Evolutionary conservation across 441 rosid genomes (phyloP), one percentile per base, ranked within the genome.

Genomic region (Codiaeum variegatum): DNA sequence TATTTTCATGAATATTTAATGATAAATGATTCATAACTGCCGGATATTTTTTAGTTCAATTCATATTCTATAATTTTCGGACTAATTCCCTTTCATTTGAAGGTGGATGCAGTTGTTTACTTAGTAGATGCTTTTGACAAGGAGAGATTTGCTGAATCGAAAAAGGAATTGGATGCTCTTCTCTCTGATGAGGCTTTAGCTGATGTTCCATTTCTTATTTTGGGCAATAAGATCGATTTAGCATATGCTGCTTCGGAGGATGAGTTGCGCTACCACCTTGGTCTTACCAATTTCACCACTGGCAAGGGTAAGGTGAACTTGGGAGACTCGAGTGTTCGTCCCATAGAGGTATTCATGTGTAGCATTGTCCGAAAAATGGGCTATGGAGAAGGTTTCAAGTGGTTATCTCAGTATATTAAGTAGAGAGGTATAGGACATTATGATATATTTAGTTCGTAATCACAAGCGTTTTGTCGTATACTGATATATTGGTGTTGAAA

Each of bases 41-140:
- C 42, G n/a, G 26, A 19, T n/a, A 62, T 10, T 62, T 32, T 54
- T 31, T 13, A 16, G 21, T 51, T 23, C 19, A n/a, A 66, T 28
- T 0, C 7, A n/a, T 23, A 28, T 19, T 65, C n/a, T 12, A 59
- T 18, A 8, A 28, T 58, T 32, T 72, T 49, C 62, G 28, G 70
- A 76, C 38, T 73, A 26, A 56, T 19, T 28, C 71, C 0, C 16
- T 38, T 59, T 62, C 7, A 29, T 40, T 62, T 73, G 74, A 42
- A 91, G 97, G 97, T 91, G 83, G 97, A 91, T 83, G 95, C 95
- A 0, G 97, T 91, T 62, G 95, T 91, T 65, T 91, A 91, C 83
- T 85, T 91, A 29, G 95, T 91, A 62, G 97, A 92, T 80, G 96
- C 96, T n/a, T 85, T 82, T 64, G 97, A 92, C 80, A 89, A 87